Base-by-base conservation (phyloP, 2,329 filamentous ascomycete genomes). In the Ramularia collo-cygni region DNA sequence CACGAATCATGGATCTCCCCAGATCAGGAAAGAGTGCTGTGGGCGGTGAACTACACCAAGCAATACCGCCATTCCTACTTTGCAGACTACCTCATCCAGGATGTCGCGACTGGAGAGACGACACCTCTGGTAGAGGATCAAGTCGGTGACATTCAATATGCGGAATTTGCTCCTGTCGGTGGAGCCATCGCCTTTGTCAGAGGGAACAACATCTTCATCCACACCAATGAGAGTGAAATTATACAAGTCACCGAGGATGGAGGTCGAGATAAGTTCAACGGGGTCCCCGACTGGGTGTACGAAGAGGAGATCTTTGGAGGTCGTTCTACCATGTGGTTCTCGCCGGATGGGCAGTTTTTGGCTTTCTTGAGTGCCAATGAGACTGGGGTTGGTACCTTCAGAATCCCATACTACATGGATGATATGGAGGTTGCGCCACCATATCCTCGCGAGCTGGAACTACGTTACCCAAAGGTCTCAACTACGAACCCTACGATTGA, bases 391-490 rank as follows among this genome's bases (percentile, higher is more conserved):
- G 72, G 69, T 3, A 82, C 78, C 1, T 83, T 76, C 58, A 76
- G 72, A 0, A 70, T 85, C 8, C 76, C 77, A 0, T 83, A 82
- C 59, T 84, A 77, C 58, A 81, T 81, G 74, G 67, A 76, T 38
- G 66, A 70, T 41, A 60, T 76, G 43, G 60, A 72, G 16, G 57
- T 76, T 10, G 76, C 79, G 0, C 77, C 77, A 0, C 62, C 71
- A 0, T 84, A 85, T 53, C 79, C 80, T 1, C 59, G 66, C 0
- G 74, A 83, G 48, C 63, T 83, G 2, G 71, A 81, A 16, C 59
- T 85, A 34, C 69, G 79, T 9, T 84, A 85, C 48, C 80, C 81
- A 30, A 84, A 84, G 60, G 79, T 82, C 8, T 79, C 79, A 33
- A 74, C 74, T 34, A 81, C 70, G 45, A 84, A 84, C 53, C 81